phyloP scores from a whole-genome alignment of 768 basidiomycete genomes.

The Mycena alexandri region DNA sequence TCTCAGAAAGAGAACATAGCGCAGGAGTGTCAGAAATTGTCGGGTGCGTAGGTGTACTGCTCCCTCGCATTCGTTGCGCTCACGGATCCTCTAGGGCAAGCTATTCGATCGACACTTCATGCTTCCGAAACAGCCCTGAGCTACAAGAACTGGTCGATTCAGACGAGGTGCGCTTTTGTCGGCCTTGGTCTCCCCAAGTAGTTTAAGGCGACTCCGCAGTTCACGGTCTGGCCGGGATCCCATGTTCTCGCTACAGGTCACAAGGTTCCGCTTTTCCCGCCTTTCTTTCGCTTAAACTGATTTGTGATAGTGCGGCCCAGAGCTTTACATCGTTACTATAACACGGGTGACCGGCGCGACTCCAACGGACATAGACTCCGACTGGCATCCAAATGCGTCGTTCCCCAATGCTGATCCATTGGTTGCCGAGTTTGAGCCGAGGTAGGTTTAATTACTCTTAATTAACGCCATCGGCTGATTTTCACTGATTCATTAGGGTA shows the following conservation, averaged over 20 bases:
- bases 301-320: conserved; percentile 3
- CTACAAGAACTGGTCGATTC: not conserved
- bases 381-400: not conserved
- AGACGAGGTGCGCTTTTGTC: not conserved
- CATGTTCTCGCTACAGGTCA: not conserved
- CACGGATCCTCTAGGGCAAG: not conserved
- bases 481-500: not conserved
- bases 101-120: not conserved
- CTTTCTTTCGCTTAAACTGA: not conserved
- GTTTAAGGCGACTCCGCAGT: not conserved
- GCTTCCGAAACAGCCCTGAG: not conserved
- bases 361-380: not conserved
- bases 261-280: not conserved
- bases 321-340: conserved; percentile 4
- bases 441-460: too few species aligned
- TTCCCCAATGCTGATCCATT: not conserved
- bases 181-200: not conserved
- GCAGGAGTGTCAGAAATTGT: conserved; percentile 13
- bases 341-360: not conserved
- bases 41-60: not conserved
- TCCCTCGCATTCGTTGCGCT: not conserved
- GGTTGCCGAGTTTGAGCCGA: not conserved
- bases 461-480: too few species aligned
- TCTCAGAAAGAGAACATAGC: not conserved
- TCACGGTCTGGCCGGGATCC: conserved; percentile 8